phyloP scores from a whole-genome alignment of 2,329 filamentous ascomycete species.

The Trichoderma sp. region DNA sequence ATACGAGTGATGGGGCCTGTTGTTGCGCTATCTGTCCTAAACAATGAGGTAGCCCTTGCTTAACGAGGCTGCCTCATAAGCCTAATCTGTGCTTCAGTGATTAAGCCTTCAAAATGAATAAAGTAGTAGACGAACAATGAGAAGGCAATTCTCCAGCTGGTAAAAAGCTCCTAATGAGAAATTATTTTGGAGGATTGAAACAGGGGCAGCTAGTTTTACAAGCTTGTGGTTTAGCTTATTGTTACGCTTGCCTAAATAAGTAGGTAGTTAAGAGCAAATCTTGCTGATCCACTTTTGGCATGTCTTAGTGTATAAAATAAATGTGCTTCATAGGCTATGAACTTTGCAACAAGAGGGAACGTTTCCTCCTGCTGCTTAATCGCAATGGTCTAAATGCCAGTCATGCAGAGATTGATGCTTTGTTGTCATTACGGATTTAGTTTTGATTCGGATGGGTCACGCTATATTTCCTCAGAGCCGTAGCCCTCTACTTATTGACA shows the following conservation, averaged over 20 bases:
- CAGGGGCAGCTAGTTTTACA: no score
- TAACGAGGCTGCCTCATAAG: no score
- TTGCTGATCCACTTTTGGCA: neutral
- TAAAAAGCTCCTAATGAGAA: no score
- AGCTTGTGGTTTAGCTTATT: no score
- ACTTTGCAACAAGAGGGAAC: neutral
- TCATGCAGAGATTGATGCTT: neutral
- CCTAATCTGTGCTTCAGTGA: no score
- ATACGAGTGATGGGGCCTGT: no score
- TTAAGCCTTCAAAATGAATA: no score
- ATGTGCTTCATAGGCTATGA: neutral
- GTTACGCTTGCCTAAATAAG: neutral
- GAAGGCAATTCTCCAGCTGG: no score
- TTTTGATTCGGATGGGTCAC: neutral
- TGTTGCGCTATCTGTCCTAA: no score
- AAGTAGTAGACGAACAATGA: no score
- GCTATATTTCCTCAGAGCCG: neutral
- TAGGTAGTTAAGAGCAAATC: neutral
- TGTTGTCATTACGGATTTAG: neutral
- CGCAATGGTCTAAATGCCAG: neutral
- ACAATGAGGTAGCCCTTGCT: no score
- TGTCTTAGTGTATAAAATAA: neutral
- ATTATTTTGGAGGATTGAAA: no score
- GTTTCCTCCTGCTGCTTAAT: neutral
- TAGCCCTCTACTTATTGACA: neutral